These are phyloP conservation scores for Salix brachista DNA, from an alignment of 345 rosid species.

Conservation along the genomic window DNA sequence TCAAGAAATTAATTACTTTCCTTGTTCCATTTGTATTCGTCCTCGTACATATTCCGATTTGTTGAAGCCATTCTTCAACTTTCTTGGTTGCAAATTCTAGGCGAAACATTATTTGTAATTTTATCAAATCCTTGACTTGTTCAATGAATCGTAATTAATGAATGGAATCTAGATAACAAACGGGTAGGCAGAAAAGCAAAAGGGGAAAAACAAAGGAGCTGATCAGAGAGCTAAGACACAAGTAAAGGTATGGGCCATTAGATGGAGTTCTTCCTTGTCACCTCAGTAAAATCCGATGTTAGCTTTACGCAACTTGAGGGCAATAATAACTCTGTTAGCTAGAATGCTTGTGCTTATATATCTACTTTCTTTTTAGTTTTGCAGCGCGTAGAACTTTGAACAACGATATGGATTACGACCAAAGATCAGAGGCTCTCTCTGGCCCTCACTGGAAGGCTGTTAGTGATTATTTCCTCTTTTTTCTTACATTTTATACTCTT, in stretches of 20 bases:
- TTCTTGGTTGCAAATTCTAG: no score
- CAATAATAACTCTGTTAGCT: not conserved
- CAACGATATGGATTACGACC: not conserved
- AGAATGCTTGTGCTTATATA: not conserved
- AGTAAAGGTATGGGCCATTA: not conserved
- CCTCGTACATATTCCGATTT: not conserved
- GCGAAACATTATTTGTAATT: not conserved
- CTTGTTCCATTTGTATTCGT: not conserved
- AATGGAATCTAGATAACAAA: not conserved
- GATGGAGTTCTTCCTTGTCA: not conserved
- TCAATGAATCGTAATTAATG: not conserved
- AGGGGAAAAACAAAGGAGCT: not conserved
- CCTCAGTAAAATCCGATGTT: not conserved
- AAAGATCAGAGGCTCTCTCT: not conserved
- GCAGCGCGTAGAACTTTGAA: not conserved
- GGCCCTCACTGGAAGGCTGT: slow-evolving; percentile 14
- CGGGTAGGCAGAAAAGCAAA: not conserved
- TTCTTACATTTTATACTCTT: not conserved
- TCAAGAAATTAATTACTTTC: not conserved
- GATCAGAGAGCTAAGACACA: not conserved
- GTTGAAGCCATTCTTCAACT: not conserved
- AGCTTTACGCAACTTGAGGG: slow-evolving; percentile 6
- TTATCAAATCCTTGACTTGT: not conserved
- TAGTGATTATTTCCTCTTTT: not conserved
- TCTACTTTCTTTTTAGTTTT: not conserved